phyloP scores from a whole-genome alignment of 2,329 filamentous ascomycete species.

The Canariomyces notabilis region DNA sequence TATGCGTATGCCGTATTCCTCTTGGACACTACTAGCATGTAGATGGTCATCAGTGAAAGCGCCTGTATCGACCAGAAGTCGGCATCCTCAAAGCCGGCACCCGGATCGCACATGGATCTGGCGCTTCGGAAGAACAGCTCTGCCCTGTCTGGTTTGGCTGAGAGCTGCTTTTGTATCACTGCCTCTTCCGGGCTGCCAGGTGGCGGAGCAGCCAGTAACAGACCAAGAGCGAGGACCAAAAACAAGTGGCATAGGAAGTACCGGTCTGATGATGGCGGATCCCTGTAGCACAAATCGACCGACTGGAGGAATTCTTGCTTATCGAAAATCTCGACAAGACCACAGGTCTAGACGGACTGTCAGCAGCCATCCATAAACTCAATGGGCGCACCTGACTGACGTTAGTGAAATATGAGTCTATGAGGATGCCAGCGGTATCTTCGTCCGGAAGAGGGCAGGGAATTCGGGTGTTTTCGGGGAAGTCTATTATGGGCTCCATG shows the following conservation, averaged over 20 bases:
- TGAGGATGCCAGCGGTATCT: conserved; percentile 48
- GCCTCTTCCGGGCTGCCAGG: conserved; percentile 44
- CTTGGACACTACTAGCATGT: conserved; percentile 57
- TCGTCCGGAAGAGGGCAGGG: conserved; percentile 53
- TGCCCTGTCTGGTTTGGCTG: conserved; percentile 46
- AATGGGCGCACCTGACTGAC: conserved; percentile 32
- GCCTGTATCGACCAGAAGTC: conserved; percentile 63
- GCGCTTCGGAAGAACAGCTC: conserved; percentile 60
- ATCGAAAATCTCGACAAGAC: conserved; percentile 57
- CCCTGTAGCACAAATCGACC: conserved; percentile 49
- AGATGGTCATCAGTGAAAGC: conserved; percentile 58
- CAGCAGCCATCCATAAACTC: conserved; percentile 6
- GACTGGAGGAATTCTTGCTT: conserved; percentile 43
- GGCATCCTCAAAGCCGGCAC: conserved; percentile 52
- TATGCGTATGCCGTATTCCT: conserved; percentile 60
- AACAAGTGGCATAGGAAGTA: conserved; percentile 56
- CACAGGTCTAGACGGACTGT: conserved; percentile 45
- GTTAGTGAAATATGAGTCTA: conserved; percentile 58
- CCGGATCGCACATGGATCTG: conserved; percentile 43
- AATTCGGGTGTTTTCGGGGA: conserved; percentile 41
- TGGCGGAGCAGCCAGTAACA: conserved; percentile 52
- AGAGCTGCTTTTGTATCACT: conserved; percentile 47
- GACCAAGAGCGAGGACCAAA: conserved; percentile 58
- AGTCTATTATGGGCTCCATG: conserved; percentile 47
- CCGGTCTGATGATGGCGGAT: conserved; percentile 45